These are phyloP conservation scores for Arctium lappa DNA, from an alignment of 129 eudicot species.

Conservation along the genomic window DNA sequence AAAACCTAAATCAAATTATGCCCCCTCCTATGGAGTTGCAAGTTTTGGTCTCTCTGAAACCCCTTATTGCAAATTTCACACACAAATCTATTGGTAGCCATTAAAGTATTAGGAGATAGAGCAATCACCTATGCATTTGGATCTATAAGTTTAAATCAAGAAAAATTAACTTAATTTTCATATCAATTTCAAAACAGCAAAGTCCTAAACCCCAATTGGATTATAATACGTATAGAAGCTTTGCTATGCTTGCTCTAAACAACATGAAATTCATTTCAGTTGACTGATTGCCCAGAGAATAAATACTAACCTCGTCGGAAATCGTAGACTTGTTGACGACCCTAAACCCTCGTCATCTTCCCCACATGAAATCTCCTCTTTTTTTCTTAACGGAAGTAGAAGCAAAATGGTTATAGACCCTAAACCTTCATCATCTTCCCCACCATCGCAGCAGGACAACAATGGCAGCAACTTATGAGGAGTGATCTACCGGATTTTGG, in stretches of 20 bases:
- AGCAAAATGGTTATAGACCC: no score
- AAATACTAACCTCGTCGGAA: slow-evolving; percentile 66
- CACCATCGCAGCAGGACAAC: no score
- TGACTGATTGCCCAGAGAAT: slow-evolving; percentile 57
- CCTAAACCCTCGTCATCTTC: neutral
- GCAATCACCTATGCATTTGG: slow-evolving; percentile 99
- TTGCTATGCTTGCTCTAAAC: neutral
- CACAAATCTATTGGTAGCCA: slow-evolving; percentile 91
- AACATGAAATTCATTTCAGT: neutral
- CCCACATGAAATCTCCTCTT: no score
- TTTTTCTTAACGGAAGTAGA: no score
- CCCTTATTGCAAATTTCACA: slow-evolving; percentile 97
- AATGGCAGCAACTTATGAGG: no score
- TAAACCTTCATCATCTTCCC: no score
- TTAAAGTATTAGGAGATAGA: slow-evolving; percentile 81
- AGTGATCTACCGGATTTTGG: no score
- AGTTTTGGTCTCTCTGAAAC: slow-evolving; percentile 90
- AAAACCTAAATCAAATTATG: slow-evolving; percentile 45
- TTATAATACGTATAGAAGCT: neutral
- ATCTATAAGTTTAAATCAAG: slow-evolving; percentile 43
- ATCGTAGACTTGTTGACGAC: slow-evolving; percentile 57
- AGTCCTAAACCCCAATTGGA: neutral
- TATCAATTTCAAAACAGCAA: neutral
- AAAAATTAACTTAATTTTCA: slow-evolving; percentile 14
- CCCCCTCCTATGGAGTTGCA: slow-evolving; percentile 96